These are phyloP conservation scores for Malus orientalis DNA, from an alignment of 306 rosid species.

Conservation along the genomic window DNA sequence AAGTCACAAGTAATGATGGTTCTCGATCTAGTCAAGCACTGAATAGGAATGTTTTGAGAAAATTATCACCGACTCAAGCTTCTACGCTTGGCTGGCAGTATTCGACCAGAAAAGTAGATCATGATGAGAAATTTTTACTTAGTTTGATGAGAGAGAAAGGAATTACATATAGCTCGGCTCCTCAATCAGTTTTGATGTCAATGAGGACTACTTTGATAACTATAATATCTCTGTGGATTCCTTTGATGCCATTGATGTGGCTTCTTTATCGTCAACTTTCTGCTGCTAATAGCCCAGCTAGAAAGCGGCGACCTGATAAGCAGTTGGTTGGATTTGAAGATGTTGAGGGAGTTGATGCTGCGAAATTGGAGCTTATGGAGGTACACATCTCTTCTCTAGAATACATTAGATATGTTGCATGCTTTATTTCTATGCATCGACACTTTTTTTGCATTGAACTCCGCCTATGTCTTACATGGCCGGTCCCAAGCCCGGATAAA, in stretches of 20 bases:
- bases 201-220: constrained; percentile 77
- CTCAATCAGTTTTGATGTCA: constrained; percentile 66
- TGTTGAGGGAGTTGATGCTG: constrained; percentile 91
- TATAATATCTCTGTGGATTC: constrained; percentile 77
- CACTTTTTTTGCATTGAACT: background rate
- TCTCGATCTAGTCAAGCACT: constrained; percentile 30
- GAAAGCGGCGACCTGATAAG: constrained; percentile 52
- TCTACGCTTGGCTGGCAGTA: constrained; percentile 64
- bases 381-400: constrained; percentile 29
- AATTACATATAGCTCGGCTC: constrained; percentile 75
- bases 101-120: constrained; percentile 81
- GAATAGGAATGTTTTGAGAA: constrained; percentile 23
- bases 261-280: constrained; percentile 88
- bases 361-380: constrained; percentile 95
- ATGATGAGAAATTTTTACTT: constrained; percentile 74
- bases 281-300: constrained; percentile 82
- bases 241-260: constrained; percentile 95
- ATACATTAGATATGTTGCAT: background rate
- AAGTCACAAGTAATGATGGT: constrained; percentile 27
- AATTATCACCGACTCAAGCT: constrained; percentile 34
- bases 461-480: too few relatives aligned
- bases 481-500: too few relatives aligned
- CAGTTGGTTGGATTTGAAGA: constrained; percentile 83
- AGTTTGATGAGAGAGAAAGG: constrained; percentile 83
- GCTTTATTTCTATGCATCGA: background rate